Evolutionary conservation across 306 rosid species (phyloP).

Genomic region (Begonia peltatifolia): DNA sequence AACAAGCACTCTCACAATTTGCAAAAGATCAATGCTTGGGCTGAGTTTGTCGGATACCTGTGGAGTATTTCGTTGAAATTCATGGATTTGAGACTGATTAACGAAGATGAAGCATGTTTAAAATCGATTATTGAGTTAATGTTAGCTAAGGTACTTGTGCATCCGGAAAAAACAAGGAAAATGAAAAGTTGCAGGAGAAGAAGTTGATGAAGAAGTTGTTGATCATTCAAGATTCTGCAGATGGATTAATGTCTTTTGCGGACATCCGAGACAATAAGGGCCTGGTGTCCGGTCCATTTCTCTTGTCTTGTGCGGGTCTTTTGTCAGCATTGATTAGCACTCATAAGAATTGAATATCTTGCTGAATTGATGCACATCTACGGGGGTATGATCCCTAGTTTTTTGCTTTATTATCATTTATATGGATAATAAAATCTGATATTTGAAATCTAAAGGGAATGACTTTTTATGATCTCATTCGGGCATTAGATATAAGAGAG

Average conservation of each 20-base stretch:
- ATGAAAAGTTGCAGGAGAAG: constrained; percentile 41
- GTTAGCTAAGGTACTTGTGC: constrained; percentile 15
- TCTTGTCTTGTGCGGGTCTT: constrained; percentile 57
- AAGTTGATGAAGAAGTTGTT: constrained; percentile 54
- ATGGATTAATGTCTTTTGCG: constrained; percentile 65
- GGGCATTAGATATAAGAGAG: no score
- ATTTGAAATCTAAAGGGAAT: no score
- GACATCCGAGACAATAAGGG: constrained; percentile 62
- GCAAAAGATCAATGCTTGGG: constrained; percentile 41
- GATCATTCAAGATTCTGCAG: constrained; percentile 76
- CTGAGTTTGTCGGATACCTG: constrained; percentile 35
- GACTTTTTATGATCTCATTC: no score
- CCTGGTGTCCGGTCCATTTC: constrained; percentile 33
- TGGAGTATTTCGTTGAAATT: constrained; percentile 45
- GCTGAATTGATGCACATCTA: constrained; percentile 19
- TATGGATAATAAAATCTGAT: no score
- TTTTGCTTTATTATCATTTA: neutral
- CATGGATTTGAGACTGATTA: constrained; percentile 32
- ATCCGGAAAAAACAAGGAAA: constrained; percentile 24
- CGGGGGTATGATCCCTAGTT: neutral
- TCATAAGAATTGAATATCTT: constrained; percentile 80
- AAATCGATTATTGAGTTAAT: constrained; percentile 32
- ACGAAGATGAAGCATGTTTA: constrained; percentile 43
- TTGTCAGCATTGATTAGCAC: constrained; percentile 75
- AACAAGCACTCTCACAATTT: constrained; percentile 17